Conservation (phyloP, 2,329 filamentous ascomycete genomes). For the Penicillium sp. region DNA sequence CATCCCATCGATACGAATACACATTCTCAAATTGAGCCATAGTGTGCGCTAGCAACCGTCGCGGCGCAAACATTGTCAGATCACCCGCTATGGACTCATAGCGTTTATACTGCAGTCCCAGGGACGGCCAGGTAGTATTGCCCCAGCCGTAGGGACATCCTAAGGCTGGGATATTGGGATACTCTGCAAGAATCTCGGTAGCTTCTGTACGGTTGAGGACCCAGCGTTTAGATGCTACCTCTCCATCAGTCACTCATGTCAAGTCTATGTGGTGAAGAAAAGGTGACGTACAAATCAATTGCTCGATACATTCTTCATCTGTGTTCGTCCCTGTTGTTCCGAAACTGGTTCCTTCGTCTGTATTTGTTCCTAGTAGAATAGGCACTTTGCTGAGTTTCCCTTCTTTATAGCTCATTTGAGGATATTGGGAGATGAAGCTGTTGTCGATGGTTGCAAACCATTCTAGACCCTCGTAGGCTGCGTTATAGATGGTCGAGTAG, state of each 20-base stretch:
- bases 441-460: slow-evolving; percentile 52
- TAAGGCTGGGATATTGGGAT: slow-evolving; percentile 51
- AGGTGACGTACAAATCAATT: slow-evolving; percentile 22
- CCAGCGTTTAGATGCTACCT: slow-evolving; percentile 29
- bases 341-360: slow-evolving; percentile 63
- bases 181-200: slow-evolving; percentile 47
- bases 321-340: slow-evolving; percentile 53
- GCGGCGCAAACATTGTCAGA: slow-evolving; percentile 28
- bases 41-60: slow-evolving; percentile 26
- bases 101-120: slow-evolving; percentile 30
- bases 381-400: slow-evolving; percentile 63
- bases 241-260: slow-evolving; percentile 3
- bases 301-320: slow-evolving; percentile 50
- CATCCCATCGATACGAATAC: slow-evolving; percentile 32
- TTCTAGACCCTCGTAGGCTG: slow-evolving; percentile 27
- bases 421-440: slow-evolving; percentile 55
- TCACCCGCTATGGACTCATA: slow-evolving; percentile 33
- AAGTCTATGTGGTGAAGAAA: background rate
- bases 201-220: slow-evolving; percentile 26
- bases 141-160: slow-evolving; percentile 48
- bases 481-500: slow-evolving; percentile 23
- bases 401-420: slow-evolving; percentile 53
- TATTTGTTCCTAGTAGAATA: slow-evolving; percentile 62
- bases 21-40: slow-evolving; percentile 24
- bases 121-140: slow-evolving; percentile 28